Percentiles rank a stretch among this genome's conserved stretches.
Conservation (phyloP, 1,139 yeast species). For the Blastobotrys persicus region DNA sequence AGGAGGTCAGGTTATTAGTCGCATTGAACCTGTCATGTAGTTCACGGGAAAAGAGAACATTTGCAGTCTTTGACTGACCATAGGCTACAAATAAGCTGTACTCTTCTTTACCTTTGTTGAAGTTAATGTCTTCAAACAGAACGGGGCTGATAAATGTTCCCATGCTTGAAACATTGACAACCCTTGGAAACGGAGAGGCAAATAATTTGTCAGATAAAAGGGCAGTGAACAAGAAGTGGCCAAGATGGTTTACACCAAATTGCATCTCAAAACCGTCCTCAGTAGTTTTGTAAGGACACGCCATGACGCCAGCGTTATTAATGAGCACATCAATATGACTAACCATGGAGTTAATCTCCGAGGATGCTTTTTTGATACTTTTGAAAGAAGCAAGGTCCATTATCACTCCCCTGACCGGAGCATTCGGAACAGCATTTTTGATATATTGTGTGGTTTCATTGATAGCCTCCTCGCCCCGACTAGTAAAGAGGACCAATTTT, state of each 20-base stretch:
- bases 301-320: conserved; percentile 84
- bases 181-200: conserved; percentile 46
- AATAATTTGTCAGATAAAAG: conserved; percentile 41
- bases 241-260: conserved; percentile 72
- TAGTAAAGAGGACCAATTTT: conserved; percentile 30
- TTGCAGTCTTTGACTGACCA: conserved; percentile 76
- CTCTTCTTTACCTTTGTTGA: conserved; percentile 41
- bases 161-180: conserved; percentile 65
- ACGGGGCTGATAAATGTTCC: conserved; percentile 59
- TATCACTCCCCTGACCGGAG: not conserved
- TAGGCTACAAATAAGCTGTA: conserved; percentile 58
- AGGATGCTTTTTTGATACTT: not conserved
- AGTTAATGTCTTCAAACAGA: conserved; percentile 62
- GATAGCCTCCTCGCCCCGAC: conserved; percentile 36
- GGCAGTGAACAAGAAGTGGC: conserved; percentile 71
- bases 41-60: conserved; percentile 47
- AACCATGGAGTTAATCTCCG: not conserved
- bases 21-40: not conserved
- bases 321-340: conserved; percentile 58
- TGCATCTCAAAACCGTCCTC: conserved; percentile 76
- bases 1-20: not conserved
- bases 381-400: not conserved
- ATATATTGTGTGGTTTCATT: conserved; percentile 13
- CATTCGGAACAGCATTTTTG: not conserved
- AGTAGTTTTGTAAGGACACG: conserved; percentile 64